Evolutionary conservation across 306 rosid genomes (phyloP).

Genomic region (Cucumis sativus): Cucumber_9930_V3 NC_026660.2:27979501-27980000

Average conservation of each 20-base stretch:
- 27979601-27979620: slow-evolving; percentile 53
- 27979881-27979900: not conserved
- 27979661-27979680: not conserved
- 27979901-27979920: not conserved
- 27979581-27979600: slow-evolving; percentile 32
- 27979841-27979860: not conserved
- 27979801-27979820: slow-evolving; percentile 11
- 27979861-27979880: not conserved
- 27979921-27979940: not conserved
- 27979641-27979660: not conserved
- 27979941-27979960: no score
- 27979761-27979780: slow-evolving; percentile 13
- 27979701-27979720: not conserved
- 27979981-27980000: no score
- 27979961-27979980: no score
- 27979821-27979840: not conserved
- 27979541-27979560: not conserved
- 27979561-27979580: slow-evolving; percentile 10
- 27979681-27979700: slow-evolving; percentile 9
- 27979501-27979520: slow-evolving; percentile 12
- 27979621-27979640: slow-evolving; percentile 17
- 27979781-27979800: slow-evolving; percentile 8
- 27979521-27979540: not conserved
- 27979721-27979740: not conserved
- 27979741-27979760: not conserved